Conservation (phyloP, 495 filamentous ascomycete species). For the Sordaria brevicollis region DNA sequence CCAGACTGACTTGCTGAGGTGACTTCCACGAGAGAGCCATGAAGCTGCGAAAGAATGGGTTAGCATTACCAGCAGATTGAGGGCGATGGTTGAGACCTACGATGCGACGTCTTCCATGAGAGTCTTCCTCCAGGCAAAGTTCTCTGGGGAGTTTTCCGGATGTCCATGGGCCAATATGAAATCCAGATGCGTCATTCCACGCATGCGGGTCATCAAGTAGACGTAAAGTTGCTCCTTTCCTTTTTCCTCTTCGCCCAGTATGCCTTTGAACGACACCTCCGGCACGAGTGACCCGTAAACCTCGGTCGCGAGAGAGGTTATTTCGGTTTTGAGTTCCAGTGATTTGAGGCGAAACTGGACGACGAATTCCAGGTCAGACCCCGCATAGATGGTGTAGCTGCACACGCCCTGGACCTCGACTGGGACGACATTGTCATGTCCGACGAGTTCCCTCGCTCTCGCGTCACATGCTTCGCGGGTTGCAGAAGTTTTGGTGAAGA, state of each 20-base stretch:
- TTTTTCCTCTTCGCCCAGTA: not conserved
- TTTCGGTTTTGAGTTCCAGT: slow-evolving; percentile 1
- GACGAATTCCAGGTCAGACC: slow-evolving; percentile 26
- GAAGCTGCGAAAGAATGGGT: slow-evolving; percentile 22
- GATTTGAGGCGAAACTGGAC: slow-evolving; percentile 33
- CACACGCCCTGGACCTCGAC: slow-evolving; percentile 31
- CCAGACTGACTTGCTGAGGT: slow-evolving; percentile 17
- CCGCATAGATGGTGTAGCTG: slow-evolving; percentile 35
- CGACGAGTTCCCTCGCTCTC: slow-evolving; percentile 21
- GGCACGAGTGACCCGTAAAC: slow-evolving; percentile 1
- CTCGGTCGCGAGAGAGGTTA: not conserved
- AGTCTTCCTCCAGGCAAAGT: not conserved
- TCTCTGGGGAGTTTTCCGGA: slow-evolving; percentile 3
- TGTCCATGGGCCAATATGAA: not conserved
- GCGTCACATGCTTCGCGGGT: slow-evolving; percentile 26
- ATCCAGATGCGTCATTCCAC: not conserved
- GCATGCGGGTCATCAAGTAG: not conserved
- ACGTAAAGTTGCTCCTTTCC: not conserved
- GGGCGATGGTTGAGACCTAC: slow-evolving; percentile 9
- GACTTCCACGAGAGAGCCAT: slow-evolving; percentile 27
- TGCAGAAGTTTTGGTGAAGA: slow-evolving; percentile 29
- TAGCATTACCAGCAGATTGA: slow-evolving; percentile 27
- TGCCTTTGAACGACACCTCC: not conserved
- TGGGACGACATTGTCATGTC: slow-evolving; percentile 22
- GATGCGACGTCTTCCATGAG: slow-evolving; percentile 1